A percentile compares a stretch with the other conserved stretches of the same genome.
phyloP scores from a whole-genome alignment of 257 asterid species.

The Eustoma russellianum region DNA sequence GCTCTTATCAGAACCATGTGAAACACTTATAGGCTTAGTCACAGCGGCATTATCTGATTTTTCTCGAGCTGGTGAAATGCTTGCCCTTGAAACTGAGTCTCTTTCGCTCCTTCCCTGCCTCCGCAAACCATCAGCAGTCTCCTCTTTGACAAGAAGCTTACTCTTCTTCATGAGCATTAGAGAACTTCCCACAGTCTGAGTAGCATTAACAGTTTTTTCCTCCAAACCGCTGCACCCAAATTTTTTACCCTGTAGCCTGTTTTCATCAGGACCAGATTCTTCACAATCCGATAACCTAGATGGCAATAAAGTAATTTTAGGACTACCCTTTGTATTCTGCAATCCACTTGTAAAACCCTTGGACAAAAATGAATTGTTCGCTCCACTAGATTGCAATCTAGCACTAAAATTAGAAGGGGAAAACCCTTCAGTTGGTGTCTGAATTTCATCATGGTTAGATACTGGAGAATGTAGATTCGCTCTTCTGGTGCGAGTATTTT shows the following conservation, averaged over 20 bases:
- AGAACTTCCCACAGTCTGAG: slow-evolving; percentile 46
- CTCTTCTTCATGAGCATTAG: slow-evolving; percentile 47
- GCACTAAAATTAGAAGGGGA: slow-evolving; percentile 78
- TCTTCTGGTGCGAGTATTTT: slow-evolving; percentile 85
- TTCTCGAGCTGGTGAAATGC: slow-evolving; percentile 71
- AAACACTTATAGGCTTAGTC: slow-evolving; percentile 64
- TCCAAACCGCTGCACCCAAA: slow-evolving; percentile 40
- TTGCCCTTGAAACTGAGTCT: slow-evolving; percentile 71
- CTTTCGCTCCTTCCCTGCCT: slow-evolving; percentile 94
- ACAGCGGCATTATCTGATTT: slow-evolving; percentile 52
- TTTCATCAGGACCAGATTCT: slow-evolving; percentile 85
- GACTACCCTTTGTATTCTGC: slow-evolving; percentile 43
- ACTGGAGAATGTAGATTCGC: slow-evolving; percentile 78
- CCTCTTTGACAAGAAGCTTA: slow-evolving; percentile 60
- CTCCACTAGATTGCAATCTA: slow-evolving; percentile 46
- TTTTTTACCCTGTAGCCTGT: slow-evolving; percentile 52
- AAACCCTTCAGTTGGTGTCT: slow-evolving; percentile 66
- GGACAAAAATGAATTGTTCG: slow-evolving; percentile 41
- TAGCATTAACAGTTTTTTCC: slow-evolving; percentile 43
- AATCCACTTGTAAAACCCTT: slow-evolving; percentile 43
- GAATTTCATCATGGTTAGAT: slow-evolving; percentile 68
- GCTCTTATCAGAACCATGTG: slow-evolving; percentile 57
- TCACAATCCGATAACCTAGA: slow-evolving; percentile 80
- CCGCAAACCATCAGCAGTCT: slow-evolving; percentile 68
- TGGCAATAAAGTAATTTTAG: slow-evolving; percentile 65